phyloP scores from a whole-genome alignment of 2,329 filamentous ascomycete species.

The Didymella lethalis region DNA sequence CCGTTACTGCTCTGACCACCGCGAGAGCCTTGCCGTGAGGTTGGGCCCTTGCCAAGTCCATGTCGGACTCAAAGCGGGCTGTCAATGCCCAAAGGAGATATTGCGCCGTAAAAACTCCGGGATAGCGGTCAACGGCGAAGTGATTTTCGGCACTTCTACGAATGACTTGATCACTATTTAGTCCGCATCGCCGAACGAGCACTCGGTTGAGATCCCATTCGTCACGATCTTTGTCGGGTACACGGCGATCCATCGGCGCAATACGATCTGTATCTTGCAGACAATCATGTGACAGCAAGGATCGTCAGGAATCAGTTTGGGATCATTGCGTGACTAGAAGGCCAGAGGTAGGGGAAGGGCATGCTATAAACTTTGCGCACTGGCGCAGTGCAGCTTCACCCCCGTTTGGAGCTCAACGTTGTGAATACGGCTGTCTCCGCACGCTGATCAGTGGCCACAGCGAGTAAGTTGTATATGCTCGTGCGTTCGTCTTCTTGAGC shows the following conservation, averaged over 20 bases:
- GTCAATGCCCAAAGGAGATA: conserved; percentile 11
- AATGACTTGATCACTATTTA: conserved; percentile 3
- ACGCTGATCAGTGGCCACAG: conserved; percentile 3
- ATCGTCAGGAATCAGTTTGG: neutral
- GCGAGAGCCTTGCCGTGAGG: neutral
- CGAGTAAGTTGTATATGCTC: neutral
- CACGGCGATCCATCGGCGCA: conserved; percentile 11
- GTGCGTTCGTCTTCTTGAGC: neutral
- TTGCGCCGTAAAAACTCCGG: conserved; percentile 10
- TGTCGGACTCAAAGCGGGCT: neutral
- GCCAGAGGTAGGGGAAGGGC: neutral
- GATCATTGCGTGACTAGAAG: conserved; percentile 6
- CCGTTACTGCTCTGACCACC: neutral
- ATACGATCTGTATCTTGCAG: conserved; percentile 16
- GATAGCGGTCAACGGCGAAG: conserved; percentile 11
- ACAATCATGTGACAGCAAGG: conserved; percentile 1
- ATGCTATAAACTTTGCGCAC: neutral
- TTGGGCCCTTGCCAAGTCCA: neutral
- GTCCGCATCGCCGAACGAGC: neutral
- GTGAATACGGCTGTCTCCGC: conserved; percentile 4
- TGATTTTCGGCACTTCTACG: neutral
- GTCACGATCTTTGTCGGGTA: neutral
- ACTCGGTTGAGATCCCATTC: conserved; percentile 10
- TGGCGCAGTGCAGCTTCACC: neutral
- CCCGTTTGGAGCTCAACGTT: neutral